phyloP scores from a whole-genome alignment of 1,284 basidiomycete species.

The Microbotryomycetes sp. region DNA sequence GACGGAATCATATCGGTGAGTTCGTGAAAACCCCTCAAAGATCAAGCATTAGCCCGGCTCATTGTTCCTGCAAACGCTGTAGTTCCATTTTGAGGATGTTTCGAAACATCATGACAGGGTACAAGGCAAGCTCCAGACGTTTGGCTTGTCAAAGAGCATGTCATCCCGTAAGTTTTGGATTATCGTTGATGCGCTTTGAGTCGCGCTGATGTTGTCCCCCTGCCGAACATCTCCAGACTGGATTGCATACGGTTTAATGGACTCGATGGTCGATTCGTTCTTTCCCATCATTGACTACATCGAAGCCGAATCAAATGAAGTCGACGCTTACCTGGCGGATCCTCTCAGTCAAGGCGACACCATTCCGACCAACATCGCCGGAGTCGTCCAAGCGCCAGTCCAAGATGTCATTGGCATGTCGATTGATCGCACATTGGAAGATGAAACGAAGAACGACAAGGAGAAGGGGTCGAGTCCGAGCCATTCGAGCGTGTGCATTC shows the following conservation, averaged over 20 bases:
- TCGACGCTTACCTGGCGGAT: slow-evolving; percentile 61
- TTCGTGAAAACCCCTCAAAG: slow-evolving; percentile 32
- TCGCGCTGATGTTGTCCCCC: slow-evolving; percentile 30
- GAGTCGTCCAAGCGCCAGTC: neutral
- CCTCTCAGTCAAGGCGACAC: slow-evolving; percentile 39
- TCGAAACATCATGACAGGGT: slow-evolving; percentile 79
- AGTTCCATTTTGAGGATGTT: slow-evolving; percentile 93
- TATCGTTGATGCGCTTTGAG: neutral
- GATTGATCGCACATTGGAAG: slow-evolving; percentile 4
- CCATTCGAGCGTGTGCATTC: neutral
- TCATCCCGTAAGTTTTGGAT: slow-evolving; percentile 55
- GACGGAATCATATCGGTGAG: slow-evolving; percentile 83
- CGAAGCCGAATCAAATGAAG: slow-evolving; percentile 70
- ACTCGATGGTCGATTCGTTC: slow-evolving; percentile 91
- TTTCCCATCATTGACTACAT: slow-evolving; percentile 80
- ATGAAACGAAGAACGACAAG: slow-evolving; percentile 37
- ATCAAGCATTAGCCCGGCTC: neutral
- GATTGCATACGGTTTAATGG: slow-evolving; percentile 89
- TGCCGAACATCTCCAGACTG: slow-evolving; percentile 57
- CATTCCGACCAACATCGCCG: neutral
- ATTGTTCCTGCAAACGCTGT: neutral
- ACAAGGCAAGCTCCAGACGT: slow-evolving; percentile 57
- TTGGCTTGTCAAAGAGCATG: slow-evolving; percentile 50
- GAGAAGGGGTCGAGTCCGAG: slow-evolving; percentile 3
- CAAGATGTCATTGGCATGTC: slow-evolving; percentile 26